Base-by-base conservation (phyloP, 192 early-diverging fungal genomes). In the Coemansia sp. region DNA sequence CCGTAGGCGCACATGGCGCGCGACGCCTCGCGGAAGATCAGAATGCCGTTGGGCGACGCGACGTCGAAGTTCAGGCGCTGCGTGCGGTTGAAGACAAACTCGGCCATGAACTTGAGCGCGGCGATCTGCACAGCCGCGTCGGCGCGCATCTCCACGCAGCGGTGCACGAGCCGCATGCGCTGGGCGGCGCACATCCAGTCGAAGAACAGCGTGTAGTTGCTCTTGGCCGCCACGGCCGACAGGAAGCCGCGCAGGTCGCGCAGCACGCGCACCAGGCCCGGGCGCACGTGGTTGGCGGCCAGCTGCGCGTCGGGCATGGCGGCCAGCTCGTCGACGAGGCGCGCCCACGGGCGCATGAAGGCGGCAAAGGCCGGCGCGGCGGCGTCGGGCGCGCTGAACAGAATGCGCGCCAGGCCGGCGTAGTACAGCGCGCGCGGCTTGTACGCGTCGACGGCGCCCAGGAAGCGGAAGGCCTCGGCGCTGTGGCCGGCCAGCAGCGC, bases 21-120 rank as follows among this genome's bases (percentile, higher is more conserved):
- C 71, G 91, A 93, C 3, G 93, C 92, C 73, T 95, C 93, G 66
- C 93, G 88, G 83, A 97, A 97, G 22, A 97, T 79, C 34, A 97
- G 83, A 31, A 97, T 93, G 16, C 95, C 95, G 65, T 95, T 94
- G 8, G 94, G 86, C 15, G 92, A 93, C 13, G 92, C 88, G 36
- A 92, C 86, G 34, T 96, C 95, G 87, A 96, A 96, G 44, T 84
- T 87, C 46, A 96, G 80, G 39, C 95, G 88, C 73, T 92, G 88
- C 74, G 83, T 88, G 71, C 88, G 86, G 80, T 96, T 97, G 62
- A 89, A 87, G 33, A 90, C 90, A 87, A 97, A 91, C 85, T 96
- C 95, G 16, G 87, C 64, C 68, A 89, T 85, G 66, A 96, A 92
- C 71, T 90, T 92, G 57, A 97, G 85, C 39, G 92, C 85, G 0